Conservation (phyloP, 1,284 basidiomycete species). For the Cryptococcus sp. region DNA sequence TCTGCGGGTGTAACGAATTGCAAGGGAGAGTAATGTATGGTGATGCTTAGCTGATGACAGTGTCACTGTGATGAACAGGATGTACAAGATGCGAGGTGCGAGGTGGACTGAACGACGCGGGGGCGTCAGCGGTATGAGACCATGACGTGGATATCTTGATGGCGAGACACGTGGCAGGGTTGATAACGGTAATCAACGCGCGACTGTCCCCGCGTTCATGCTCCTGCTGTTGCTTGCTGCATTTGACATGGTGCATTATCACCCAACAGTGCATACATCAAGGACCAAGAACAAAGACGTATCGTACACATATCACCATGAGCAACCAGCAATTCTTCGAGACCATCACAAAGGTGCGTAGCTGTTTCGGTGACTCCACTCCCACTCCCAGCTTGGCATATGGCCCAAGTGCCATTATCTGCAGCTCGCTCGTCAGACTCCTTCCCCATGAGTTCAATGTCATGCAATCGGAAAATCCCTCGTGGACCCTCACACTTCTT, state of each 20-base stretch:
- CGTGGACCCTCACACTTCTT: background rate
- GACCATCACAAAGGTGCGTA: constrained; percentile 71
- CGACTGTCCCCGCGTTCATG: too few relatives aligned
- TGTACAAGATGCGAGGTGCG: background rate
- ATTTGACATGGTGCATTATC: too few relatives aligned
- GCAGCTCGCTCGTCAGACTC: background rate
- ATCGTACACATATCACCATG: constrained; percentile 57
- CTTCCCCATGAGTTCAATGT: too few relatives aligned
- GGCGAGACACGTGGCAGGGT: too few relatives aligned
- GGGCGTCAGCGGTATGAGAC: background rate
- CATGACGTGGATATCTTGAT: too few relatives aligned
- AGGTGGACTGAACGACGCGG: constrained; percentile 5
- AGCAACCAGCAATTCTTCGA: constrained; percentile 74
- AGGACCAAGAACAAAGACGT: too few relatives aligned
- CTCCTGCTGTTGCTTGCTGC: too few relatives aligned
- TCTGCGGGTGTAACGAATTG: too few relatives aligned
- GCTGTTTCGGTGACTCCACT: background rate
- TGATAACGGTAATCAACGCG: too few relatives aligned
- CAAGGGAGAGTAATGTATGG: too few relatives aligned
- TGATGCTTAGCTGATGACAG: background rate
- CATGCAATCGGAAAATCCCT: background rate
- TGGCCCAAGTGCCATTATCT: background rate
- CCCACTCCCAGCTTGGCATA: background rate
- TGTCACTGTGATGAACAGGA: background rate
- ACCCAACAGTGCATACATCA: too few relatives aligned